Evolutionary conservation across 345 rosid genomes (phyloP).

Genomic region (Aquilaria sinensis): DNA sequence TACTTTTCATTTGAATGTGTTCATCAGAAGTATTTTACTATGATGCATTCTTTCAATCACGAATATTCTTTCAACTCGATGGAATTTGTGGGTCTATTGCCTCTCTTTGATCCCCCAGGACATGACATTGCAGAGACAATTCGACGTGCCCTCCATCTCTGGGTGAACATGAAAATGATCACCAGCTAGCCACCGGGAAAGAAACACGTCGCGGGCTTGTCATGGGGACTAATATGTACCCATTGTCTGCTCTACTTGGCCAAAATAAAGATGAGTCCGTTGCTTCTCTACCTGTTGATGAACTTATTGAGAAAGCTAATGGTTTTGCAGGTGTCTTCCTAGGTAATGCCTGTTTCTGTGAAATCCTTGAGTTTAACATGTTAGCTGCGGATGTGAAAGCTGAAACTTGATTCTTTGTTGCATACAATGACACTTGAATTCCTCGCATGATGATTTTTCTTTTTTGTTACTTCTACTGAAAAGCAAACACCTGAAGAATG

Average conservation of each 20-base stretch:
- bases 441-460: background rate
- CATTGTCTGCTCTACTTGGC: conserved; percentile 90
- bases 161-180: conserved; percentile 94
- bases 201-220: conserved; percentile 95
- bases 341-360: conserved; percentile 28
- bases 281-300: conserved; percentile 58
- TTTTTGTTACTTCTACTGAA: no score
- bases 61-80: conserved; percentile 71
- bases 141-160: conserved; percentile 75
- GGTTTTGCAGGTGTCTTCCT: conserved; percentile 97
- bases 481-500: no score
- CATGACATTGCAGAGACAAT: conserved; percentile 97
- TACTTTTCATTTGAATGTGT: no score
- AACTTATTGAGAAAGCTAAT: conserved; percentile 91
- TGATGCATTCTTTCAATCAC: conserved; percentile 15
- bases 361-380: no score
- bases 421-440: background rate
- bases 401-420: no score
- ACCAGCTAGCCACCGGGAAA: conserved; percentile 93
- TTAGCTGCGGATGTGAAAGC: no score
- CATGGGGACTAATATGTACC: conserved; percentile 96
- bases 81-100: conserved; percentile 88
- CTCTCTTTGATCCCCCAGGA: conserved; percentile 94
- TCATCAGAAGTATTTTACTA: background rate
- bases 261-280: conserved; percentile 44